Conservation (phyloP, 768 basidiomycete species). For the Phlebiopsis gigantea region DNA sequence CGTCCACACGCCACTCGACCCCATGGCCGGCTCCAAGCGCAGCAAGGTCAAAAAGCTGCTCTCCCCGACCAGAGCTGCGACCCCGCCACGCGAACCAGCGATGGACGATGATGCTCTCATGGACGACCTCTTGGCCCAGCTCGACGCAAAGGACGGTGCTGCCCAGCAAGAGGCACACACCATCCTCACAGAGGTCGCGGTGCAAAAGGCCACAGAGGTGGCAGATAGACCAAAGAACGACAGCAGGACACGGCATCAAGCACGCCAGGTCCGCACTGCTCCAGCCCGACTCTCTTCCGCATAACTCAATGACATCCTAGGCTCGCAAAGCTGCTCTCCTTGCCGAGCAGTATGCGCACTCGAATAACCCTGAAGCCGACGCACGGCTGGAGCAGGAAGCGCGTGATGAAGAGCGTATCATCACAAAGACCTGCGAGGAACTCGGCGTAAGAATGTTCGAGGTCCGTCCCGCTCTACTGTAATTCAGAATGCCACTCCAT, state of each 20-base stretch:
- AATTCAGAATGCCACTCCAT: neutral
- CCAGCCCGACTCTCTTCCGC: neutral
- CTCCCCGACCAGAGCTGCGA: slow-evolving; percentile 20
- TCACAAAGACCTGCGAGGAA: slow-evolving; percentile 59
- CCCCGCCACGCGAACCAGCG: slow-evolving; percentile 24
- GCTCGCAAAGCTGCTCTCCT: slow-evolving; percentile 67
- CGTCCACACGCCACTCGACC: neutral
- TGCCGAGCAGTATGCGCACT: slow-evolving; percentile 42
- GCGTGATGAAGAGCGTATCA: slow-evolving; percentile 60
- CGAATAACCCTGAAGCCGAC: slow-evolving; percentile 51
- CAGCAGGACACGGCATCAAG: slow-evolving; percentile 60
- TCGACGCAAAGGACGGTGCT: slow-evolving; percentile 56
- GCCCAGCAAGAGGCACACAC: slow-evolving; percentile 45
- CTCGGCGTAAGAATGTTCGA: slow-evolving; percentile 62
- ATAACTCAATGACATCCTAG: slow-evolving; percentile 30
- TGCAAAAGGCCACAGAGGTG: slow-evolving; percentile 3
- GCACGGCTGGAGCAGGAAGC: slow-evolving; percentile 59
- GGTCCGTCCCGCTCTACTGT: slow-evolving; percentile 32
- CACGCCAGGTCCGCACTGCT: slow-evolving; percentile 52
- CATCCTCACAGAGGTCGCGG: slow-evolving; percentile 37
- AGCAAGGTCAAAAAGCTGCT: slow-evolving; percentile 49
- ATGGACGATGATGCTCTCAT: slow-evolving; percentile 55
- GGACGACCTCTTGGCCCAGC: slow-evolving; percentile 71
- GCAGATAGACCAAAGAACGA: slow-evolving; percentile 39
- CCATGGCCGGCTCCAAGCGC: slow-evolving; percentile 40